Conservation (phyloP, 176 grass and related monocot species). For the Juncus inflexus region DNA sequence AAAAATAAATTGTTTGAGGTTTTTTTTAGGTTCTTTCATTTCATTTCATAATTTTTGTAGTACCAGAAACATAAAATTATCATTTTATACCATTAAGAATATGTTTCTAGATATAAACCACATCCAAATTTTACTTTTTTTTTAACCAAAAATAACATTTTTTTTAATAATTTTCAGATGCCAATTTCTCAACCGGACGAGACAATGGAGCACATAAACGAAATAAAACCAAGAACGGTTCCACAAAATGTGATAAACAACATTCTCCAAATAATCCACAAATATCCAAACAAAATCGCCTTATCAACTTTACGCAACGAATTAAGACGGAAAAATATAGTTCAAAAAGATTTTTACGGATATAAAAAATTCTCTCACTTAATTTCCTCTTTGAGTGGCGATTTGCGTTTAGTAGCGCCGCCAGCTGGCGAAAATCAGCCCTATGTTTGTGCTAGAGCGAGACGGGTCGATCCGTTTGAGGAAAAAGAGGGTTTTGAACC, state of each 20-base stretch:
- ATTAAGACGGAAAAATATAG: conserved; percentile 44
- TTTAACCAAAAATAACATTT: too few relatives aligned
- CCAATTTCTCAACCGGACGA: conserved; percentile 37
- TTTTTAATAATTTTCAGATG: neutral
- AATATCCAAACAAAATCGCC: conserved; percentile 45
- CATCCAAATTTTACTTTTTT: too few relatives aligned
- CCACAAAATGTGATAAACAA: conserved; percentile 41
- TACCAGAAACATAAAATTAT: too few relatives aligned
- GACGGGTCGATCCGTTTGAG: conserved; percentile 16
- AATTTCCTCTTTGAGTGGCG: conserved; percentile 46
- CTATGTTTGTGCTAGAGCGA: conserved; percentile 21
- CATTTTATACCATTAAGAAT: too few relatives aligned
- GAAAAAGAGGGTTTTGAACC: conserved; percentile 1
- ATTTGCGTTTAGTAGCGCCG: conserved; percentile 33
- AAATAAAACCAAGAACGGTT: conserved; percentile 33
- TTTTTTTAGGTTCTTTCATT: too few relatives aligned
- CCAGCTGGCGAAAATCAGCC: conserved; percentile 8
- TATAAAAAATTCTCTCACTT: conserved; percentile 55
- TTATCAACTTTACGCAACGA: conserved; percentile 24
- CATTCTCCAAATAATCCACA: conserved; percentile 33
- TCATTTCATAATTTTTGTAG: too few relatives aligned
- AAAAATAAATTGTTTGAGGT: too few relatives aligned
- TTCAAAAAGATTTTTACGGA: conserved; percentile 46
- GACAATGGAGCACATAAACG: conserved; percentile 30
- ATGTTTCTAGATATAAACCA: too few relatives aligned